phyloP scores from a whole-genome alignment of 129 eudicot species.

The Tagetes erecta region DNA sequence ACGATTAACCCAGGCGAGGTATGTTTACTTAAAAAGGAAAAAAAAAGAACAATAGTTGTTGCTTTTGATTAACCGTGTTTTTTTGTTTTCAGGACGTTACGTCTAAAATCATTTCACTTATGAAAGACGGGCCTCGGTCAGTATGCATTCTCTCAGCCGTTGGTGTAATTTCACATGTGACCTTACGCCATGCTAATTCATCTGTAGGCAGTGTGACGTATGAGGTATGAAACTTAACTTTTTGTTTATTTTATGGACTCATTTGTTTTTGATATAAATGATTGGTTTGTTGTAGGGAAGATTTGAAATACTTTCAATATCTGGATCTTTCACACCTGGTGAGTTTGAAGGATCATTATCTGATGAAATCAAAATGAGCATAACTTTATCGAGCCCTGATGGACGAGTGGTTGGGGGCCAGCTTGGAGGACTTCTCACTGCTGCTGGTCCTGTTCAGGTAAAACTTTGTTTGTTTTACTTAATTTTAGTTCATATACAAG shows the following conservation, averaged over 20 bases:
- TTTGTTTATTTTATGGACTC: background rate
- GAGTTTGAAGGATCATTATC: constrained; percentile 48
- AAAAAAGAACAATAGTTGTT: background rate
- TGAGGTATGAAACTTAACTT: constrained; percentile 48
- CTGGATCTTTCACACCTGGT: constrained; percentile 65
- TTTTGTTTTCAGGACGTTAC: constrained; percentile 59
- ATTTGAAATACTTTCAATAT: constrained; percentile 71
- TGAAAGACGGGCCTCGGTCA: constrained; percentile 77
- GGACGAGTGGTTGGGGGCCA: constrained; percentile 83
- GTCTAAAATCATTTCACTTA: constrained; percentile 55
- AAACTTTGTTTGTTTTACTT: constrained; percentile 3
- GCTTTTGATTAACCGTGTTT: constrained; percentile 1
- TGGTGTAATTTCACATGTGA: constrained; percentile 72
- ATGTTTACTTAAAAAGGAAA: constrained; percentile 12
- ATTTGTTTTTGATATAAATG: background rate
- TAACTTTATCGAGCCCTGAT: constrained; percentile 61
- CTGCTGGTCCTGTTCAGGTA: constrained; percentile 84
- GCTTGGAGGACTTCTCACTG: constrained; percentile 66
- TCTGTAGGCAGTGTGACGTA: constrained; percentile 74
- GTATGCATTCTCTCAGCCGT: constrained; percentile 66
- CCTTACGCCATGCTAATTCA: constrained; percentile 58
- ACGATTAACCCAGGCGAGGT: constrained; percentile 85
- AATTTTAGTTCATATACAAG: background rate
- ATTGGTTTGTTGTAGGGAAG: constrained; percentile 50
- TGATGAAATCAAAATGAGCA: constrained; percentile 50